phyloP scores from a whole-genome alignment of 208 protist species.

The Crithidia acanthocephali region DNA sequence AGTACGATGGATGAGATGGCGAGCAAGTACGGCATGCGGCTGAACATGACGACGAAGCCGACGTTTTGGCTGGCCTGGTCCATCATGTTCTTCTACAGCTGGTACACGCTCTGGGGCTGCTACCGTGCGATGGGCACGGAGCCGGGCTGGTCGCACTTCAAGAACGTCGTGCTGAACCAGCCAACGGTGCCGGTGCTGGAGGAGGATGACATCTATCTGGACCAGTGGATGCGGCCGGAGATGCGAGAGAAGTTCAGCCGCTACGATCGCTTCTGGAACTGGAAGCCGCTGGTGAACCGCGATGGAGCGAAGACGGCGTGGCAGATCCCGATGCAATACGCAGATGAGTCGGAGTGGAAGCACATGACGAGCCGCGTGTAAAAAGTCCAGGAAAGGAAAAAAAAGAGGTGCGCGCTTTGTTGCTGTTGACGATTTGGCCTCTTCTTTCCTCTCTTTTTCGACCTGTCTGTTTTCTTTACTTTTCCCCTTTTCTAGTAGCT shows the following conservation, averaged over 20 bases:
- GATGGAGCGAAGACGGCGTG: slow-evolving; percentile 82
- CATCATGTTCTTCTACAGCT: slow-evolving; percentile 85
- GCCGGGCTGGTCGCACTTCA: slow-evolving; percentile 85
- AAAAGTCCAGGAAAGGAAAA: slow-evolving; percentile 3
- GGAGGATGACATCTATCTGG: slow-evolving; percentile 90
- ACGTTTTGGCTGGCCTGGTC: slow-evolving; percentile 90
- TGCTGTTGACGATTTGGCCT: no score
- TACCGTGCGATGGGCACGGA: slow-evolving; percentile 88
- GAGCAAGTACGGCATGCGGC: slow-evolving; percentile 84
- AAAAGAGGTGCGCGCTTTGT: no score
- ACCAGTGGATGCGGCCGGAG: slow-evolving; percentile 89
- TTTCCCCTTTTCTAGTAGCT: no score
- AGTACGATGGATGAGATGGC: slow-evolving; percentile 93
- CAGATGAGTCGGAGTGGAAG: slow-evolving; percentile 87
- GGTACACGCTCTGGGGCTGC: slow-evolving; percentile 90
- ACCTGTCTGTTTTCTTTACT: no score
- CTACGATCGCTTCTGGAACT: slow-evolving; percentile 89
- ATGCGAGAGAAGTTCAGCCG: slow-evolving; percentile 83
- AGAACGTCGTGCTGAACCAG: slow-evolving; percentile 67
- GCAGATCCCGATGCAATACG: slow-evolving; percentile 74
- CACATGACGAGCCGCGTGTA: slow-evolving; percentile 89
- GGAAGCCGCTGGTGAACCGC: slow-evolving; percentile 88
- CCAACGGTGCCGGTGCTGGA: slow-evolving; percentile 82
- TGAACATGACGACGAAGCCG: slow-evolving; percentile 86
- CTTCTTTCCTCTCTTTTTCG: no score